A percentile compares a stretch with the other conserved stretches of the same genome.
These are phyloP conservation scores for Acorus calamus DNA, from an alignment of 106 monocot genomes.

Conservation along the genomic window DNA sequence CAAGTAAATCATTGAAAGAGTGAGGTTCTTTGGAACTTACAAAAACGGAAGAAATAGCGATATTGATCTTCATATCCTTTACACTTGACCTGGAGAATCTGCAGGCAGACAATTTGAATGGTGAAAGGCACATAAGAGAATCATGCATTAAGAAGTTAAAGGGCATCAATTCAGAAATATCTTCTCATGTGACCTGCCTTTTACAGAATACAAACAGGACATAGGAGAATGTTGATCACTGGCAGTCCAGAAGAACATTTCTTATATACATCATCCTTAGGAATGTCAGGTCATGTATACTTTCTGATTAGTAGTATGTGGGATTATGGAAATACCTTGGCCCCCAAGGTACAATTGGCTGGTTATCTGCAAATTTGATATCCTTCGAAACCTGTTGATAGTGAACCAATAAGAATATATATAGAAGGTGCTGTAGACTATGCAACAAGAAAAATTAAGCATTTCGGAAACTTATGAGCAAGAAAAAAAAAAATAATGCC, in stretches of 20 bases:
- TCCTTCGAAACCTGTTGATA: slow-evolving; percentile 75
- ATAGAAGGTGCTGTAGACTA: too few relatives aligned
- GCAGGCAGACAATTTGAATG: slow-evolving; percentile 6
- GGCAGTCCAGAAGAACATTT: too few relatives aligned
- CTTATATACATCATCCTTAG: too few relatives aligned
- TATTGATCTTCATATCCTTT: slow-evolving; percentile 69
- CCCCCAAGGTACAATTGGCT: slow-evolving; percentile 87
- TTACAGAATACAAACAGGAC: too few relatives aligned
- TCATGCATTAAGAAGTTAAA: too few relatives aligned
- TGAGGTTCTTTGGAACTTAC: slow-evolving; percentile 31
- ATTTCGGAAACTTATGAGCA: background rate
- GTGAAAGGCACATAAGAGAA: background rate
- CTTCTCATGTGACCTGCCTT: too few relatives aligned
- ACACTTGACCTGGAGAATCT: slow-evolving; percentile 51
- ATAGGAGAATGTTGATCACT: too few relatives aligned
- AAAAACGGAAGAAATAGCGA: slow-evolving; percentile 69
- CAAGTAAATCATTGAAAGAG: background rate
- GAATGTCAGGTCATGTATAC: too few relatives aligned
- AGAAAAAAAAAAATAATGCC: background rate
- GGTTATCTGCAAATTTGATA: slow-evolving; percentile 93
- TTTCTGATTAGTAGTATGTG: too few relatives aligned
- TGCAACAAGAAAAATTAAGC: background rate
- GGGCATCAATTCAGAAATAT: too few relatives aligned
- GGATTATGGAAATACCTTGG: slow-evolving; percentile 51
- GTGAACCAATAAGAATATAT: background rate